Conservation (phyloP, 257 asterid species). For the Solanum habrochaites region DNA sequence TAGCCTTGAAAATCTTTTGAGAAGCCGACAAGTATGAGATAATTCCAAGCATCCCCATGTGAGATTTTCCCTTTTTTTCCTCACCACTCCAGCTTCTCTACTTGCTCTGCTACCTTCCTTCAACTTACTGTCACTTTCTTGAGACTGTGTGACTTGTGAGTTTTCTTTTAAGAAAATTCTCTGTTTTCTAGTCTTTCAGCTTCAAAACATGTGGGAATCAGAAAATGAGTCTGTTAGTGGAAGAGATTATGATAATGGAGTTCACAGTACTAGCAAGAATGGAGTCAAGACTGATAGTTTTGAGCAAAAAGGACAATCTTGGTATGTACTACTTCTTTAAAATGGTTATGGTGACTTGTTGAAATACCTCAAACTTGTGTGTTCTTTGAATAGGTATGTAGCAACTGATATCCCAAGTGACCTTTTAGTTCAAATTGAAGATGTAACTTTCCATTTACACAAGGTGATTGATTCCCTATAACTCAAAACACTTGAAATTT, state of each 20-base stretch:
- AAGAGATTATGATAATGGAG: slow-evolving; percentile 58
- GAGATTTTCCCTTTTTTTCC: slow-evolving; percentile 23
- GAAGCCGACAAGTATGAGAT: slow-evolving; percentile 54
- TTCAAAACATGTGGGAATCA: slow-evolving; percentile 71
- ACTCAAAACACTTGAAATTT: neutral
- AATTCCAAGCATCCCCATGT: slow-evolving; percentile 75
- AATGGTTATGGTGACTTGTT: neutral
- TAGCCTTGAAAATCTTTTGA: slow-evolving; percentile 21
- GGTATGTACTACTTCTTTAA: slow-evolving; percentile 26
- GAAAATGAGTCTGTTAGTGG: slow-evolving; percentile 55
- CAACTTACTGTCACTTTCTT: neutral
- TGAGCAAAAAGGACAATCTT: slow-evolving; percentile 83
- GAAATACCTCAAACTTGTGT: neutral
- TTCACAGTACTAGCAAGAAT: slow-evolving; percentile 34
- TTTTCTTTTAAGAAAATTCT: neutral
- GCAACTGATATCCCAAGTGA: slow-evolving; percentile 92
- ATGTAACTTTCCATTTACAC: slow-evolving; percentile 73
- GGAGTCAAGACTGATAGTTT: slow-evolving; percentile 70
- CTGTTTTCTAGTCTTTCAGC: neutral
- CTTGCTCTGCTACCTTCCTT: neutral
- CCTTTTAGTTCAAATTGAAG: slow-evolving; percentile 72
- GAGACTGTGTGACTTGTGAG: neutral
- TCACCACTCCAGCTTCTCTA: slow-evolving; percentile 6
- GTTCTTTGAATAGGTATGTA: slow-evolving; percentile 45
- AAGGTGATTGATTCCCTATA: slow-evolving; percentile 43